Percentiles rank a stretch among this genome's conserved stretches.
phyloP scores from a whole-genome alignment of 257 asterid species.

The Rhazya stricta region DNA sequence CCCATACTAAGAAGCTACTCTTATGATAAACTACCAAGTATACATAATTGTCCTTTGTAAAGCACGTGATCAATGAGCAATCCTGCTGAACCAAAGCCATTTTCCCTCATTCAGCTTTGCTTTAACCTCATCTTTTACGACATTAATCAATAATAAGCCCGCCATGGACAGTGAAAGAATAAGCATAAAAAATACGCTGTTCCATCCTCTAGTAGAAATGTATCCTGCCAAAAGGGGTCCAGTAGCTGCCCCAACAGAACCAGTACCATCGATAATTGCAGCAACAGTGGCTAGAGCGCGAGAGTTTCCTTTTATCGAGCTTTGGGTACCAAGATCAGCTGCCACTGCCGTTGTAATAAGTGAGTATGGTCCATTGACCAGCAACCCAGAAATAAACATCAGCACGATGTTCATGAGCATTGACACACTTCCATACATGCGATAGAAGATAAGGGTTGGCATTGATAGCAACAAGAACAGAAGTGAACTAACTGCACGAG shows the following conservation, averaged over 20 bases:
- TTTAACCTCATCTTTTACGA: constrained; percentile 57
- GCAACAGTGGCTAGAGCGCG: constrained; percentile 89
- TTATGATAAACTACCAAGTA: neutral
- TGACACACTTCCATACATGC: constrained; percentile 68
- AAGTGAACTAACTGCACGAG: constrained; percentile 74
- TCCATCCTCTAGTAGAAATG: constrained; percentile 89
- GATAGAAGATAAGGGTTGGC: constrained; percentile 66
- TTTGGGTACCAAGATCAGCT: constrained; percentile 89
- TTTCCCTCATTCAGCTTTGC: constrained; percentile 61
- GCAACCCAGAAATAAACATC: constrained; percentile 71
- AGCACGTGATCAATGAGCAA: constrained; percentile 3
- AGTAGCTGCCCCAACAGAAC: constrained; percentile 88
- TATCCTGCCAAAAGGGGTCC: constrained; percentile 98
- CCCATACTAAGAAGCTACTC: neutral
- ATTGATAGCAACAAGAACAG: constrained; percentile 57
- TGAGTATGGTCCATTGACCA: constrained; percentile 87
- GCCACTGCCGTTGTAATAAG: constrained; percentile 94
- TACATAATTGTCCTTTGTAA: neutral
- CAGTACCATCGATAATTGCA: constrained; percentile 95
- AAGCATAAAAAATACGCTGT: constrained; percentile 75
- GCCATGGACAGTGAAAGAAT: constrained; percentile 55
- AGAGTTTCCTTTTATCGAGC: constrained; percentile 50
- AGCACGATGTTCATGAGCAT: constrained; percentile 45
- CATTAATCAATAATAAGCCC: constrained; percentile 46
- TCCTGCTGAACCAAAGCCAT: constrained; percentile 56